Base-by-base conservation (phyloP, 352 stramenopile species). In the Peronospora belbahrii region DNA sequence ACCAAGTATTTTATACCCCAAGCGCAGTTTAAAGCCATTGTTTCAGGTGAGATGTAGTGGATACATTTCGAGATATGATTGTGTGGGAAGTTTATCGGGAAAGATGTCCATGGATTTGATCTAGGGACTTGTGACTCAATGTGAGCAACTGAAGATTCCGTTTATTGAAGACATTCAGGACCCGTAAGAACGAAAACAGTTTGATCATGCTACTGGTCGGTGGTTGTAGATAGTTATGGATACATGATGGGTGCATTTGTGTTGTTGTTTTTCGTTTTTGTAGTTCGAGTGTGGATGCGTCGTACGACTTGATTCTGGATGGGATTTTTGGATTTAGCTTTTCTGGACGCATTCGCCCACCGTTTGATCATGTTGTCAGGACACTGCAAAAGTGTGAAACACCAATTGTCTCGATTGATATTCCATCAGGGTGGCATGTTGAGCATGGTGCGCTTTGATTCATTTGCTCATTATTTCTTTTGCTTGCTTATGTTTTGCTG, bases 251-350 rank as follows among this genome's bases (percentile, higher is more conserved):
- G 14, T 34, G 6, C 24, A 20, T 9, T 28, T 28, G 13, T 23
- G 25, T 23, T 7, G 13, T 45, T 24, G 32, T 33, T 34, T 14
- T 10, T 22, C 23, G 30, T 4, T 47, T 8, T 8, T 40, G 15
- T 43, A 88, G 78, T 0, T 36, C 59, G 13, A 42, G 60, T 20
- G 24, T 92, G n/a, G 70, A 88, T 31, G 31, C 46, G 1, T 15
- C 67, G 10, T 97, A 85, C 52, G 80, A 95, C 49, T 39, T 97
- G n/a, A 88, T 99, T 25, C 60, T 99, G 6, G 97, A 99, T 62
- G 89, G 88, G 5, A 96, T 99, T 34, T 99, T 99, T 74, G 97
- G 97, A 4, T 99, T 99, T 71, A 97, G 89, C 39, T 99, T 93
- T 52, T 65, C 73, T 30, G 95, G 95, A 2, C 70, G 55, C 6